Evolutionary conservation across 306 rosid genomes (phyloP).

Genomic region (Coriaria nepalensis): DNA sequence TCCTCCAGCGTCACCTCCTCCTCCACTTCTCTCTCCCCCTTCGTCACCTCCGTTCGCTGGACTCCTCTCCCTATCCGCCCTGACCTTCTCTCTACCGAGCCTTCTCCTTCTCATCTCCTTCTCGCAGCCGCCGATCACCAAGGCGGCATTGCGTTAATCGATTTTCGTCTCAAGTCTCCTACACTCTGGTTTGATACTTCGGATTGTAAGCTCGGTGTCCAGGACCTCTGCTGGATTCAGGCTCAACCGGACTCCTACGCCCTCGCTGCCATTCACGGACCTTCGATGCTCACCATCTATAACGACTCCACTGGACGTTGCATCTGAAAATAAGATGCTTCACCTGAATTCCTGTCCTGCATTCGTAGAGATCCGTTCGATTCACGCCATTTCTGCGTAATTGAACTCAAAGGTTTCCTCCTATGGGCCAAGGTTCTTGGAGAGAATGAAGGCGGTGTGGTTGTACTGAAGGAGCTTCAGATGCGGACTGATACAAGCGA

Average conservation of each 20-base stretch:
- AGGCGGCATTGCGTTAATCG: conserved; percentile 79
- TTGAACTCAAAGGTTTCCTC: conserved; percentile 71
- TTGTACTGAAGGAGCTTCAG: conserved; percentile 44
- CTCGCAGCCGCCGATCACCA: conserved; percentile 85
- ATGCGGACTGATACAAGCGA: conserved; percentile 47
- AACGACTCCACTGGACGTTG: conserved; percentile 54
- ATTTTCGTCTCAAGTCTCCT: conserved; percentile 46
- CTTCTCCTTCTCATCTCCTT: conserved; percentile 73
- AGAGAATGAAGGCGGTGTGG: conserved; percentile 44
- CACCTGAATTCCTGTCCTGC: conserved; percentile 59
- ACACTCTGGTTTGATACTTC: conserved; percentile 68
- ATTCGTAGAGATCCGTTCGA: conserved; percentile 88
- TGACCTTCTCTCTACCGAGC: conserved; percentile 74
- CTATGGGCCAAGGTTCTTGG: conserved; percentile 52
- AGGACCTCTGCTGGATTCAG: conserved; percentile 92
- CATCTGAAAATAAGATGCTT: conserved; percentile 78
- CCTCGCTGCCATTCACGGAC: conserved; percentile 60
- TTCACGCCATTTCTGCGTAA: conserved; percentile 64
- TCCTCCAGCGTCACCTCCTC: background rate
- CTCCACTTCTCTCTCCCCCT: conserved; percentile 44
- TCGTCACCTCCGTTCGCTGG: conserved; percentile 86
- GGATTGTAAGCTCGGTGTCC: conserved; percentile 34
- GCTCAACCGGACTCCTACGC: conserved; percentile 47
- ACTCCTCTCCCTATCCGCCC: conserved; percentile 64
- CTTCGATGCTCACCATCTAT: conserved; percentile 57